Evolutionary conservation across 2,329 filamentous ascomycete species (phyloP).

Genomic region (Alternaria postmessia): DNA sequence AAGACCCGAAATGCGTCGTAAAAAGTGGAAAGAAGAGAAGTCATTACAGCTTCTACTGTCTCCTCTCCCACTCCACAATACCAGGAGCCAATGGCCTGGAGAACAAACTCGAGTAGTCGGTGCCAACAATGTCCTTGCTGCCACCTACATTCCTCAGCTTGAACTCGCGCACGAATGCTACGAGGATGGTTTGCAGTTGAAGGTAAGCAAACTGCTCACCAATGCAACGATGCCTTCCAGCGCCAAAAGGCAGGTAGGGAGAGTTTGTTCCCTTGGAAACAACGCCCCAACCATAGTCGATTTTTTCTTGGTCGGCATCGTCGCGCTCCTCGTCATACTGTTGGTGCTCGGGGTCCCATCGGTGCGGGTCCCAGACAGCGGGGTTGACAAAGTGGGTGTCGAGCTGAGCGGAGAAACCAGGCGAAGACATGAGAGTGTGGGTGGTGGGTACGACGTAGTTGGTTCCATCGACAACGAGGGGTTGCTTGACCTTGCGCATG

Average conservation of each 20-base stretch:
- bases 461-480: slow-evolving; percentile 83
- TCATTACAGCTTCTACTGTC: slow-evolving; percentile 52
- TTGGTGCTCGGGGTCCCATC: slow-evolving; percentile 74
- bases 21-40: not conserved
- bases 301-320: slow-evolving; percentile 72
- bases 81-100: slow-evolving; percentile 55
- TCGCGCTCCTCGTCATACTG: slow-evolving; percentile 58
- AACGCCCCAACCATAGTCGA: slow-evolving; percentile 93
- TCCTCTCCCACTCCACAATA: slow-evolving; percentile 77
- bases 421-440: slow-evolving; percentile 84
- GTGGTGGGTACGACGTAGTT: slow-evolving; percentile 82
- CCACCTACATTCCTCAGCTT: slow-evolving; percentile 80
- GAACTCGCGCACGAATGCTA: slow-evolving; percentile 77
- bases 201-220: slow-evolving; percentile 96
- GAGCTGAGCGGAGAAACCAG: slow-evolving; percentile 79
- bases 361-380: slow-evolving; percentile 84
- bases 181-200: slow-evolving; percentile 86
- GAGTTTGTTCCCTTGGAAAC: slow-evolving; percentile 90
- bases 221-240: slow-evolving; percentile 91
- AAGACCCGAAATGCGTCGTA: not conserved
- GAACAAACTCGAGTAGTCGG: slow-evolving; percentile 67
- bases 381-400: slow-evolving; percentile 82
- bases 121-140: slow-evolving; percentile 71
- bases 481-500: slow-evolving; percentile 88
- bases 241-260: slow-evolving; percentile 93